A percentile compares a stretch with the other conserved stretches of the same genome.
phyloP scores from a whole-genome alignment of 83 land plant species.

The Picea mariana region DNA sequence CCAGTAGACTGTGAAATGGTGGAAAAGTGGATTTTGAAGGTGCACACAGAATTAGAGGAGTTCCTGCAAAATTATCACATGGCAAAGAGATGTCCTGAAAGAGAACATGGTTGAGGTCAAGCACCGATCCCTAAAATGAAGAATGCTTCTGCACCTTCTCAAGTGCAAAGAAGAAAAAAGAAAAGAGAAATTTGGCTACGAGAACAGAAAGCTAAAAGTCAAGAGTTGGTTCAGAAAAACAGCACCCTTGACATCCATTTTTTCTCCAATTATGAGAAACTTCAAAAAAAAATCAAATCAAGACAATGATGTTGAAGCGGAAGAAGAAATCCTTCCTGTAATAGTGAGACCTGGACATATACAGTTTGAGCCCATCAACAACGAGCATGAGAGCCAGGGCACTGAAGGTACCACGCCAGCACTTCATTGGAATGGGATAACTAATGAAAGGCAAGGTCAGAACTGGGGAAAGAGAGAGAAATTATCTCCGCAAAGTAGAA shows the following conservation, averaged over 20 bases:
- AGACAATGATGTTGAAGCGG: constrained; percentile 27
- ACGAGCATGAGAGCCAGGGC: constrained; percentile 6
- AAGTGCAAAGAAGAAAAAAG: constrained; percentile 84
- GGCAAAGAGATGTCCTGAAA: background rate
- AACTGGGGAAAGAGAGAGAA: constrained; percentile 82
- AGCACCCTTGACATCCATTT: background rate
- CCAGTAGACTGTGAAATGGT: constrained; percentile 93
- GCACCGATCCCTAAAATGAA: background rate
- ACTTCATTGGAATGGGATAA: constrained; percentile 63
- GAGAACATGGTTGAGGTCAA: constrained; percentile 4
- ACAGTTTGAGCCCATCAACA: constrained; percentile 66
- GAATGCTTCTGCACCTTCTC: background rate
- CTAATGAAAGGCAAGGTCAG: constrained; percentile 82
- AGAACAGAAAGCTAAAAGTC: constrained; percentile 34
- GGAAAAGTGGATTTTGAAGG: constrained; percentile 88
- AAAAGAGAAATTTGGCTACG: constrained; percentile 70
- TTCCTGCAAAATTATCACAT: too few species aligned
- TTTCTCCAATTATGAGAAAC: background rate
- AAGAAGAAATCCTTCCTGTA: constrained; percentile 61
- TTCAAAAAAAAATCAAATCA: constrained; percentile 21
- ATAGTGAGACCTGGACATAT: constrained; percentile 87
- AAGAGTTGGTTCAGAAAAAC: constrained; percentile 23
- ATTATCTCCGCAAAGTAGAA: constrained; percentile 11
- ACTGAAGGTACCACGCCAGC: constrained; percentile 15
- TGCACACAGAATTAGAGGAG: constrained; percentile 76